phyloP scores from a whole-genome alignment of 2,329 filamentous ascomycete species.

The Blastomyces parvus region DNA sequence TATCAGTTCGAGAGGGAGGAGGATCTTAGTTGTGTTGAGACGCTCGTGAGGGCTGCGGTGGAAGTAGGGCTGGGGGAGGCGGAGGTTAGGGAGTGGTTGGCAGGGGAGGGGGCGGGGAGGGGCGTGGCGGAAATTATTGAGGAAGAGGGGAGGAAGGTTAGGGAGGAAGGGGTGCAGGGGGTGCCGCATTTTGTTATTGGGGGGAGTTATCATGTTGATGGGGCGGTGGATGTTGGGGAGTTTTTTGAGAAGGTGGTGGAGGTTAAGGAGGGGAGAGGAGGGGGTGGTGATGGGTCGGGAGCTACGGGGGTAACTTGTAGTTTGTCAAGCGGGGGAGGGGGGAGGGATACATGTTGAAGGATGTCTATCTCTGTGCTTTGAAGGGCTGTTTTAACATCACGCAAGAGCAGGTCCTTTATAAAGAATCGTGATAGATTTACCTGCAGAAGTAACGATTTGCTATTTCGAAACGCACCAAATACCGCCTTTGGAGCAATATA shows the following conservation, averaged over 20 bases:
- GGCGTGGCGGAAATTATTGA: conserved; percentile 11
- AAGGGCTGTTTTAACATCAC: not conserved
- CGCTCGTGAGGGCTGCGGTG: conserved; percentile 11
- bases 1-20: conserved; percentile 18
- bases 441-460: not conserved
- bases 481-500: not conserved
- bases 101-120: conserved; percentile 5
- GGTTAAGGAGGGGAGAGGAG: conserved; percentile 4
- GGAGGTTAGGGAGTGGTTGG: conserved; percentile 13
- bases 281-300: not conserved
- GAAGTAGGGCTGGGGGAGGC: conserved; percentile 13
- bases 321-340: not conserved
- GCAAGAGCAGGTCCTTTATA: not conserved
- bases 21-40: conserved; percentile 16
- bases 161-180: conserved; percentile 12
- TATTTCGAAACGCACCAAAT: not conserved
- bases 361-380: not conserved
- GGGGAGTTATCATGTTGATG: conserved; percentile 14
- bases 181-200: conserved; percentile 19
- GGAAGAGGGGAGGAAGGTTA: conserved; percentile 8
- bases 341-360: not conserved
- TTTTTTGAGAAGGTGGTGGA: conserved; percentile 16
- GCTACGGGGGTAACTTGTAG: not conserved
- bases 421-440: not conserved
- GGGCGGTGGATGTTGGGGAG: conserved; percentile 16